Percentiles rank a stretch among this genome's conserved stretches.
phyloP scores from a whole-genome alignment of 441 rosid species.

The Francoa sonchifolia region DNA sequence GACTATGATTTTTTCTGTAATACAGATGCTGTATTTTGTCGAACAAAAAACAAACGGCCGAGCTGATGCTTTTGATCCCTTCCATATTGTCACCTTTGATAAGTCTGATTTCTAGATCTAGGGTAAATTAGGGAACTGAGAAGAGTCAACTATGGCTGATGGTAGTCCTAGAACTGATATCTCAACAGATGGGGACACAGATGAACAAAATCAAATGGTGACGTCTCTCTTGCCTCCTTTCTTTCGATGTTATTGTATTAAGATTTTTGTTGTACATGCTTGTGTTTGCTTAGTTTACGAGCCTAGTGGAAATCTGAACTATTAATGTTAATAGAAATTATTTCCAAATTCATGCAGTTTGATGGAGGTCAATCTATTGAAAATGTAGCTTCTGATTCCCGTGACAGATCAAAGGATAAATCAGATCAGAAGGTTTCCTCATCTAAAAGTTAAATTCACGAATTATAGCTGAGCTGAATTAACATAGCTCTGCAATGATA shows the following conservation, averaged over 20 bases:
- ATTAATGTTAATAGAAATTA: too few relatives aligned
- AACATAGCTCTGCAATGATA: conserved; percentile 13
- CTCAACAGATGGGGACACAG: conserved; percentile 82
- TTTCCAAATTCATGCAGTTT: too few relatives aligned
- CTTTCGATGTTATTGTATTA: conserved; percentile 2
- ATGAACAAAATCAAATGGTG: conserved; percentile 70
- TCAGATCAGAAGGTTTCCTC: conserved; percentile 77
- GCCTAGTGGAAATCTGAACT: too few relatives aligned
- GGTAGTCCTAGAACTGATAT: conserved; percentile 82
- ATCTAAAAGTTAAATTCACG: conserved; percentile 5
- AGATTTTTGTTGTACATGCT: too few relatives aligned
- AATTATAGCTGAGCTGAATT: conserved; percentile 3
- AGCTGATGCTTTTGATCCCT: conserved; percentile 15
- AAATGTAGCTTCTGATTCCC: conserved; percentile 60
- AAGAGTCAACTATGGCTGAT: conserved; percentile 62
- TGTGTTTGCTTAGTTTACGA: too few relatives aligned
- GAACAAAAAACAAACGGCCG: conserved; percentile 18
- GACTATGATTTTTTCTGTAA: not conserved
- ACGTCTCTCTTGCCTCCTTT: conserved; percentile 9
- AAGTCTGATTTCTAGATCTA: conserved; percentile 22
- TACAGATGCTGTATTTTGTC: conserved; percentile 23
- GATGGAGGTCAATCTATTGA: conserved; percentile 40
- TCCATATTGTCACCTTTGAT: conserved; percentile 13
- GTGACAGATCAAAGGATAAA: conserved; percentile 84
- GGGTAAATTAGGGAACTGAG: conserved; percentile 29